These are phyloP conservation scores for Ganoderma lingzhi DNA, from an alignment of 1,284 basidiomycete genomes.

Conservation along the genomic window DNA sequence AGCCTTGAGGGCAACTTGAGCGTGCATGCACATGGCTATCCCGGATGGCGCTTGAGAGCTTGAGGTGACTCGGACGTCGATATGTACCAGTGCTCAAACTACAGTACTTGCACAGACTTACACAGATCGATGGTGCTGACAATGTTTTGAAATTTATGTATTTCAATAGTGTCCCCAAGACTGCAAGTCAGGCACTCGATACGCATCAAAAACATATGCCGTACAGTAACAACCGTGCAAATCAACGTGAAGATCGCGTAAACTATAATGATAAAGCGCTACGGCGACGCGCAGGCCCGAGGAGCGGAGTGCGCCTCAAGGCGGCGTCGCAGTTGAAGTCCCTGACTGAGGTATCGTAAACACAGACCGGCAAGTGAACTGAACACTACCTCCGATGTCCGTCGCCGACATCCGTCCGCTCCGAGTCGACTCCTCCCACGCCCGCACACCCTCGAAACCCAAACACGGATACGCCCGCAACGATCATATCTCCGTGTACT, in stretches of 20 bases:
- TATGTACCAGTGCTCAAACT: too few relatives aligned
- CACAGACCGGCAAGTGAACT: background rate
- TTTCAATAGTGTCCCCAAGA: constrained; percentile 1
- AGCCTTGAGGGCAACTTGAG: too few relatives aligned
- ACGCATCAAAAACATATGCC: constrained; percentile 7
- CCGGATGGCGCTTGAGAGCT: too few relatives aligned
- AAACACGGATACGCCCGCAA: background rate
- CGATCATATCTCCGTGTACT: constrained; percentile 35
- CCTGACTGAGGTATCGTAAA: background rate
- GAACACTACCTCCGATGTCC: background rate
- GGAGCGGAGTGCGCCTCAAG: background rate
- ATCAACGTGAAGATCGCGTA: constrained; percentile 3
- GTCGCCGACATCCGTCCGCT: background rate
- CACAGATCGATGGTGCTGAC: background rate
- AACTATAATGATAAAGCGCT: constrained; percentile 13
- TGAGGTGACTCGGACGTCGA: too few relatives aligned
- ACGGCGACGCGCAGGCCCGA: background rate
- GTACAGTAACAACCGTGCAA: background rate
- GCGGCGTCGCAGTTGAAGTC: constrained; percentile 2
- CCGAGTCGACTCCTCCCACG: background rate
- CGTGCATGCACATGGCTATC: too few relatives aligned
- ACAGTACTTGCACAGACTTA: too few relatives aligned
- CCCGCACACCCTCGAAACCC: background rate
- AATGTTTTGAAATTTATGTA: background rate
- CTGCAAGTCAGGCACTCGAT: background rate